Conservation (phyloP, 805 yeast genomes). For the Metschnikowia lunata region DNA sequence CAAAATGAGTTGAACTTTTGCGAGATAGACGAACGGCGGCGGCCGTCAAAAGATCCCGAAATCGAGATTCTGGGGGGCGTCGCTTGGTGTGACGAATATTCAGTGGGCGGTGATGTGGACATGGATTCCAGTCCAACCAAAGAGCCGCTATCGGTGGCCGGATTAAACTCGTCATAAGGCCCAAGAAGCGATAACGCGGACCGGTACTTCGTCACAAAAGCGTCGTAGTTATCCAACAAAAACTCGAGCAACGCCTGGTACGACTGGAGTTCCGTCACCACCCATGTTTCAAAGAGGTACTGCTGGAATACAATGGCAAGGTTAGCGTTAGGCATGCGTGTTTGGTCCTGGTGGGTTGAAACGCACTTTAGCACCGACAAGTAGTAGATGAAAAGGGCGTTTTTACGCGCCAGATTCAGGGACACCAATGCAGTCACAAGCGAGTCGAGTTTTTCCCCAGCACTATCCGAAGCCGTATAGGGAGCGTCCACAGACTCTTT, state of each 20-base stretch:
- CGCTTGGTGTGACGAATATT: constrained; percentile 12
- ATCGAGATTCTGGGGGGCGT: constrained; percentile 8
- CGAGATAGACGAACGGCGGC: constrained; percentile 17
- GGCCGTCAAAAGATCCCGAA: constrained; percentile 4
- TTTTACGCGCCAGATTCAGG: constrained; percentile 15
- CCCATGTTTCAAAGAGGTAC: constrained; percentile 21
- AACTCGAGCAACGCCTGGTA: constrained; percentile 13
- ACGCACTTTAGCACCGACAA: constrained; percentile 15
- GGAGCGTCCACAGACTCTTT: constrained; percentile 7
- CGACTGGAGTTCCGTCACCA: constrained; percentile 11
- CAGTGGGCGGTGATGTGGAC: constrained; percentile 15
- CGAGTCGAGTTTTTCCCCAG: constrained; percentile 8
- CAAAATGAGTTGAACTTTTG: constrained; percentile 16
- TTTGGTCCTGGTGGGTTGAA: constrained; percentile 15
- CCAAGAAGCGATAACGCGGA: constrained; percentile 8
- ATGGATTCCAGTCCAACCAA: constrained; percentile 9
- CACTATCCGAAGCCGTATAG: constrained; percentile 4
- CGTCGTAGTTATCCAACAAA: constrained; percentile 17
- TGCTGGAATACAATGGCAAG: constrained; percentile 32
- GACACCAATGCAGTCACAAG: constrained; percentile 12
- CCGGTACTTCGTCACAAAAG: constrained; percentile 9
- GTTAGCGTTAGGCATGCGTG: constrained; percentile 28
- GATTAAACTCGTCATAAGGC: constrained; percentile 9
- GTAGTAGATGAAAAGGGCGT: constrained; percentile 19
- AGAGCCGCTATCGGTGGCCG: constrained; percentile 3